Conservation (phyloP, 2,329 filamentous ascomycete genomes). For the Amauroascus verrucosus region DNA sequence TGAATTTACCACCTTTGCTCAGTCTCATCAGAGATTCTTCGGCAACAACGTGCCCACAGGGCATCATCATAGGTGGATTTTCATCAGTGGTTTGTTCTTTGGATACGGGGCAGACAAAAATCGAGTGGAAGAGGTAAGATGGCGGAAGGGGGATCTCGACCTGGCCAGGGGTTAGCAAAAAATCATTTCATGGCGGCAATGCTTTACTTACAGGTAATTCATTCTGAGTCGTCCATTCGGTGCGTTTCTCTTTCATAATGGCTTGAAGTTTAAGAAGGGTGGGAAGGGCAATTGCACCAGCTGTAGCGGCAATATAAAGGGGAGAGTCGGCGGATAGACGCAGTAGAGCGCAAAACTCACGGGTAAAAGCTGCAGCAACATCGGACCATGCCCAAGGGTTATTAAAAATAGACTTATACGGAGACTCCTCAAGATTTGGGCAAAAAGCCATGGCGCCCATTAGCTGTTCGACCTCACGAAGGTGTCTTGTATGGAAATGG, state of each 20-base stretch:
- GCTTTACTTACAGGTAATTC: conserved; percentile 68
- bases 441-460: conserved; percentile 70
- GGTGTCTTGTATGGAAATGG: conserved; percentile 63
- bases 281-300: conserved; percentile 82
- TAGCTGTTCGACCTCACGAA: conserved; percentile 69
- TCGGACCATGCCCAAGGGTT: conserved; percentile 69
- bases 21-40: conserved; percentile 71
- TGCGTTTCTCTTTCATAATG: conserved; percentile 79
- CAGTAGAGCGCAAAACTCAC: conserved; percentile 87
- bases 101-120: conserved; percentile 94
- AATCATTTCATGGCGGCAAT: background rate
- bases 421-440: conserved; percentile 62
- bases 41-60: conserved; percentile 89
- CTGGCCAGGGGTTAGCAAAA: conserved; percentile 24
- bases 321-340: conserved; percentile 85
- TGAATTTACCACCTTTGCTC: conserved; percentile 70
- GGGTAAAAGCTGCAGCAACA: conserved; percentile 75
- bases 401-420: conserved; percentile 69
- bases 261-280: conserved; percentile 77
- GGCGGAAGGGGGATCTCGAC: conserved; percentile 57
- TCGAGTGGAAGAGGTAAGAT: conserved; percentile 71
- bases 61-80: conserved; percentile 95
- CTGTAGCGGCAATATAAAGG: conserved; percentile 83
- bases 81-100: conserved; percentile 90
- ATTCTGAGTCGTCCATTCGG: conserved; percentile 86